These are phyloP conservation scores for Lodderomyces theae DNA, from an alignment of 1,139 yeast species.

Conservation along the genomic window DNA sequence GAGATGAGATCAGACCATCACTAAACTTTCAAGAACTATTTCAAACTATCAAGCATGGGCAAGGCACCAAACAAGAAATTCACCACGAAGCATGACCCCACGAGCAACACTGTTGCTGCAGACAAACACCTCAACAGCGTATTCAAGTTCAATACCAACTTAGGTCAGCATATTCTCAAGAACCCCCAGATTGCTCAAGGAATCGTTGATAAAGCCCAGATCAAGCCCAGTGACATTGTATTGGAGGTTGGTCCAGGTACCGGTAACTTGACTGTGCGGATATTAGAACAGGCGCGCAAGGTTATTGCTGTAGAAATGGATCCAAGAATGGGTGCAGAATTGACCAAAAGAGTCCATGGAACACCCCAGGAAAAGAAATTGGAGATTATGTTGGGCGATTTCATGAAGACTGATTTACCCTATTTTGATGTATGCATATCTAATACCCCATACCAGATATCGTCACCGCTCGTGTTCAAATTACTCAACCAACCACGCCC, in stretches of 20 bases:
- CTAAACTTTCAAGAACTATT: neutral
- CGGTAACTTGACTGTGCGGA: constrained; percentile 92
- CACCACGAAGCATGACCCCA: constrained; percentile 37
- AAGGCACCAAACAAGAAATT: constrained; percentile 56
- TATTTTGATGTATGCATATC: constrained; percentile 95
- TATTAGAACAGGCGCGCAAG: constrained; percentile 84
- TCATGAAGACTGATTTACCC: constrained; percentile 93
- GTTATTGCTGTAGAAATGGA: constrained; percentile 98
- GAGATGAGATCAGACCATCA: constrained; percentile 12
- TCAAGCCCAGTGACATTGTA: constrained; percentile 88
- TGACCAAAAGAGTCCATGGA: constrained; percentile 96
- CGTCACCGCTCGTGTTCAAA: constrained; percentile 94
- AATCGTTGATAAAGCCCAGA: constrained; percentile 92
- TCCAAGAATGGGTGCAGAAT: constrained; percentile 98
- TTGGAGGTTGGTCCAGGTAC: constrained; percentile 99
- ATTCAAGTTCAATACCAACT: constrained; percentile 91
- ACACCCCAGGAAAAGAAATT: constrained; percentile 88
- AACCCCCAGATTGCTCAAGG: constrained; percentile 98
- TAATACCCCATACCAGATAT: constrained; percentile 96
- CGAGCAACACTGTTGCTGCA: constrained; percentile 55
- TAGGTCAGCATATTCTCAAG: constrained; percentile 95
- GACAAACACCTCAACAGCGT: constrained; percentile 76
- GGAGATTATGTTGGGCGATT: constrained; percentile 91
- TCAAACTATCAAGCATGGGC: constrained; percentile 37
- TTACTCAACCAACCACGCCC: constrained; percentile 88